Conservation (phyloP, 164 flowering plant genomes). For the Vitis amurensis region DNA sequence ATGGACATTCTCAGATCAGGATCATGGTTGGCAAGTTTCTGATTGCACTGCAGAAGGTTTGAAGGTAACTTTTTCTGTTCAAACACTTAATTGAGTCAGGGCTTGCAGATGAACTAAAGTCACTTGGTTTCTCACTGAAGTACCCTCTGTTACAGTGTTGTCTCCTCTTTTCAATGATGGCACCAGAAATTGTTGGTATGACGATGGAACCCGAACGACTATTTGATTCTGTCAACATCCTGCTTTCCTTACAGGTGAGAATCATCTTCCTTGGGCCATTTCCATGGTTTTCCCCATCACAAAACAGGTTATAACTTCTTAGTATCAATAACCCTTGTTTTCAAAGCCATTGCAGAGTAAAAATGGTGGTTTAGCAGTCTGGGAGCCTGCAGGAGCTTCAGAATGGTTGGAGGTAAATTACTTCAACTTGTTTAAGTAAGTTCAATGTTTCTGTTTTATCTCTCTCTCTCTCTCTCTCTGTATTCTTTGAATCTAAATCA, state of each 20-base stretch:
- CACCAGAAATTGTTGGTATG: conserved; percentile 46
- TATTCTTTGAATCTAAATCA: neutral
- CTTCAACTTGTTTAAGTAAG: neutral
- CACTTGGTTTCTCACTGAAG: neutral
- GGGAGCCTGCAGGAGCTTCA: conserved; percentile 26
- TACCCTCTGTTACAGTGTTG: conserved; percentile 27
- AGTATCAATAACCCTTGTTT: neutral
- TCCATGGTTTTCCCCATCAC: no score
- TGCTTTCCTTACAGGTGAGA: conserved; percentile 47
- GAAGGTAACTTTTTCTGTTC: conserved; percentile 27
- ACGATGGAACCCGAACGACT: conserved; percentile 36
- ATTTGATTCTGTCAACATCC: conserved; percentile 47
- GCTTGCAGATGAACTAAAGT: neutral
- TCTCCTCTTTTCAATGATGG: conserved; percentile 36
- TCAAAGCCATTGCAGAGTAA: conserved; percentile 7
- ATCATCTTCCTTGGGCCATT: neutral
- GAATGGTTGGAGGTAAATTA: conserved; percentile 26
- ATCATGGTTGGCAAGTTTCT: conserved; percentile 64
- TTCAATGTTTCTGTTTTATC: no score
- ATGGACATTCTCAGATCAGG: conserved; percentile 58
- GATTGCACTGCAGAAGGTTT: conserved; percentile 63
- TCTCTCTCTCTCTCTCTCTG: no score
- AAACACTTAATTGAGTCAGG: neutral
- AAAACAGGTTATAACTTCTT: neutral
- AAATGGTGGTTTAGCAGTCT: conserved; percentile 28